These are phyloP conservation scores for Cladosporium phlei DNA, from an alignment of 2,329 filamentous ascomycete genomes.

Conservation along the genomic window DNA sequence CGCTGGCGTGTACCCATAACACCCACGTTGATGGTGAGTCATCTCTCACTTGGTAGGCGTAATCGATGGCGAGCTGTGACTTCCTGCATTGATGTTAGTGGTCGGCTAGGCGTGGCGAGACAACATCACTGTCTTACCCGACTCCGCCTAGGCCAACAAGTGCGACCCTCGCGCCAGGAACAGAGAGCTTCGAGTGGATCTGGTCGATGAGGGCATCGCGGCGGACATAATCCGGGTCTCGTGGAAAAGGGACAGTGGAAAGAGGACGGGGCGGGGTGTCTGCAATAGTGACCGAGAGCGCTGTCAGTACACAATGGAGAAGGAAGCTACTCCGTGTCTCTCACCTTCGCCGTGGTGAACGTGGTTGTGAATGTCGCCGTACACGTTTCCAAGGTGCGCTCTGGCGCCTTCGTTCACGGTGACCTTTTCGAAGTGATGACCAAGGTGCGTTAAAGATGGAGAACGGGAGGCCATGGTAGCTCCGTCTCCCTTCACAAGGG, in stretches of 20 bases:
- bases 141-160: constrained; percentile 23
- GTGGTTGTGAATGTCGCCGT: too few relatives aligned
- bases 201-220: constrained; percentile 16
- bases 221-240: constrained; percentile 19
- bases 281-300: too few relatives aligned
- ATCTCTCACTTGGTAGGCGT: constrained; percentile 13
- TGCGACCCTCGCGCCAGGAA: constrained; percentile 15
- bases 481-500: too few relatives aligned
- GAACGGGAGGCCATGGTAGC: too few relatives aligned
- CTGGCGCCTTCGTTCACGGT: too few relatives aligned
- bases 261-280: constrained; percentile 11
- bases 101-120: too few relatives aligned
- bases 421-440: too few relatives aligned
- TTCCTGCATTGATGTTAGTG: constrained; percentile 18
- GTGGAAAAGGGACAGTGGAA: constrained; percentile 20
- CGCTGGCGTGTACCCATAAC: constrained; percentile 26
- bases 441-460: too few relatives aligned
- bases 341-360: too few relatives aligned
- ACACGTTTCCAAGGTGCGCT: too few relatives aligned
- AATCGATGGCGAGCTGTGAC: constrained; percentile 26
- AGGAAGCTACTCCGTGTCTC: too few relatives aligned
- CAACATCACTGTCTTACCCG: constrained; percentile 16
- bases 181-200: constrained; percentile 15
- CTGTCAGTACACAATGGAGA: too few relatives aligned
- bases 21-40: constrained; percentile 19